Percentiles rank a stretch among this genome's conserved stretches.
Conservation (phyloP, 2,329 filamentous ascomycete genomes). For the Ascochyta lentis region DNA sequence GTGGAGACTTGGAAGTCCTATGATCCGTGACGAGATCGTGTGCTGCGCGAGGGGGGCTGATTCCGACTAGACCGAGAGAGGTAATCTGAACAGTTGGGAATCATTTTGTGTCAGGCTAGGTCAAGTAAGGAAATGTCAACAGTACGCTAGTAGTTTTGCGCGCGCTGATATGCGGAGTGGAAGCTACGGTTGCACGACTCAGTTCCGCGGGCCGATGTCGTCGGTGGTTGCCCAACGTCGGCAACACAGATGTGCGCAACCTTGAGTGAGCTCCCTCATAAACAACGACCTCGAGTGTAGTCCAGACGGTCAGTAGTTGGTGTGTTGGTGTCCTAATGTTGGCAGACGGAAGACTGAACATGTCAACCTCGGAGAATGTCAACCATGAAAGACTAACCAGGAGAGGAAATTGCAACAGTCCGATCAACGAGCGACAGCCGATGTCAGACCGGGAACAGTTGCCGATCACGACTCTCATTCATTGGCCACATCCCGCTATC, state of each 20-base stretch:
- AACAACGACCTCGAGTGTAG: no score
- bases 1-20: conserved; percentile 14
- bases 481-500: conserved; percentile 4
- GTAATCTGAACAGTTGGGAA: conserved; percentile 31
- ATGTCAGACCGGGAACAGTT: conserved; percentile 5
- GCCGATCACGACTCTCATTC: neutral
- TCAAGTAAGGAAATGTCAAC: conserved; percentile 18
- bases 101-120: conserved; percentile 5
- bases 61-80: conserved; percentile 14
- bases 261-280: no score
- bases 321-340: no score
- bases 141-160: conserved; percentile 13
- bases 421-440: conserved; percentile 16
- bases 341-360: neutral
- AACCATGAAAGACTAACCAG: conserved; percentile 3
- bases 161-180: conserved; percentile 8
- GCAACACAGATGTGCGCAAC: no score
- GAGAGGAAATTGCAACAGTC: conserved; percentile 19
- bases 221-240: neutral
- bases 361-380: neutral
- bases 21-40: conserved; percentile 8
- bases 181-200: conserved; percentile 13
- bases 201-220: conserved; percentile 22
- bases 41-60: conserved; percentile 7
- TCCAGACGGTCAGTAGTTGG: no score